Base-by-base conservation (phyloP, 2,329 filamentous ascomycete species). In the Microthyrium microscopicum region DNA sequence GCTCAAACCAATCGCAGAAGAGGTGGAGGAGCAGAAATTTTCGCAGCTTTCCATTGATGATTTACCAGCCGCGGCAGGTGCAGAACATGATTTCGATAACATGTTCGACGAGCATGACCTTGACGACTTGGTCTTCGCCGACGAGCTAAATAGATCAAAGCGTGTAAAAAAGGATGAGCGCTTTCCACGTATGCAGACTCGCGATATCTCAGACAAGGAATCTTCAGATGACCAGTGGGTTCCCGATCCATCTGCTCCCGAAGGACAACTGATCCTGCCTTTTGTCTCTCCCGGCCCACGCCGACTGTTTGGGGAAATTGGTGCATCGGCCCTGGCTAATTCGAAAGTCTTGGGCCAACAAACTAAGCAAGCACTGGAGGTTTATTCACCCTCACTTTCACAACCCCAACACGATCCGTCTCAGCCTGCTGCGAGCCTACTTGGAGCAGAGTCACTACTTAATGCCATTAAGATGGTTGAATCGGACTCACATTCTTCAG, bases 41-140 rank as follows among this genome's bases (percentile, higher is more conserved):
- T 77, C 75, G 1, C 72, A 76, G 40, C 56, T 82, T 18, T 79
- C 70, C 39, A 54, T 82, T 2, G 47, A 64, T 17, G 70, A 49
- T 31, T 39, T 21, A 19, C 24, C 34, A 25, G 11, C 74, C 35
- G 52, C 54, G 13, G 39, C 31, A 11, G 36, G 34, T 16, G 32
- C 41, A 20, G 34, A 35, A 18, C 44, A 32, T n/a, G 41, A 49
- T 32, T 41, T 50, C 26, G 44, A 51, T 9, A 53, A 51, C 3
- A 49, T 51, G 18, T 16, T 36, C 16, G 13, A 25, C 13, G 57
- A 55, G 24, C 48, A 48, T 16, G 41, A 47, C 5, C 41, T 38
- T 5, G 45, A 45, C 5, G 35, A 37, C 29, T 24, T 37, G 5
- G 35, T 33, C 19, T 33, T 37, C 22, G 29, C 33, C 12, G 35